Conservation (phyloP, 2,329 filamentous ascomycete genomes). For the Trichoderma brevicompactum region DNA sequence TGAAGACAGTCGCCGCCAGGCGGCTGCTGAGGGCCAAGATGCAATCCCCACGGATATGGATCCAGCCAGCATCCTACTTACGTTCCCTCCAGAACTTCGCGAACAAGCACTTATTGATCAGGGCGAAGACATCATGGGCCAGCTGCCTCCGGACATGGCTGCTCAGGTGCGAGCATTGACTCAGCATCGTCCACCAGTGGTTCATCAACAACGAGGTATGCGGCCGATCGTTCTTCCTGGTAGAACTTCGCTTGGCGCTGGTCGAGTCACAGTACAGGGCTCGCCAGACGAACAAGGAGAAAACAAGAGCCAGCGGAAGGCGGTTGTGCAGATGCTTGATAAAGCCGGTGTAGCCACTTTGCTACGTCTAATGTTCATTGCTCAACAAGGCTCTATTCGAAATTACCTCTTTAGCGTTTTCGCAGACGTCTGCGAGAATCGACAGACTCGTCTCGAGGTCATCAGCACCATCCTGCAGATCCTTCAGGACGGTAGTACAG, state of each 20-base stretch:
- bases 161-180: slow-evolving; percentile 78
- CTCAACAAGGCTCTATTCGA: slow-evolving; percentile 84
- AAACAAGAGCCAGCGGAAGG: slow-evolving; percentile 73
- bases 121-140: slow-evolving; percentile 82
- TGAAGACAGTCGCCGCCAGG: slow-evolving; percentile 75
- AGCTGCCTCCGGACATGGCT: slow-evolving; percentile 82
- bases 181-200: slow-evolving; percentile 44
- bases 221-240: slow-evolving; percentile 40
- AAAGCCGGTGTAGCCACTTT: slow-evolving; percentile 95
- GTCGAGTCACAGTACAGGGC: slow-evolving; percentile 32
- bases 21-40: slow-evolving; percentile 59
- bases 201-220: slow-evolving; percentile 39
- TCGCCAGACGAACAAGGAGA: slow-evolving; percentile 49
- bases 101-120: slow-evolving; percentile 90
- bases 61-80: slow-evolving; percentile 87
- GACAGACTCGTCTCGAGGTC: slow-evolving; percentile 93
- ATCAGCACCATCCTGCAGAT: slow-evolving; percentile 91
- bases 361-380: slow-evolving; percentile 96
- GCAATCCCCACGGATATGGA: slow-evolving; percentile 76
- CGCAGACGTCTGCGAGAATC: slow-evolving; percentile 90
- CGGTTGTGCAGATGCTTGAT: slow-evolving; percentile 94
- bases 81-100: slow-evolving; percentile 81
- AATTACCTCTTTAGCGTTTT: slow-evolving; percentile 85
- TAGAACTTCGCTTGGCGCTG: slow-evolving; percentile 38
- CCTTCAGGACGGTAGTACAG: slow-evolving; percentile 90